Conservation (phyloP, 2,329 filamentous ascomycete genomes). For the Fusarium verticillioides region DNA sequence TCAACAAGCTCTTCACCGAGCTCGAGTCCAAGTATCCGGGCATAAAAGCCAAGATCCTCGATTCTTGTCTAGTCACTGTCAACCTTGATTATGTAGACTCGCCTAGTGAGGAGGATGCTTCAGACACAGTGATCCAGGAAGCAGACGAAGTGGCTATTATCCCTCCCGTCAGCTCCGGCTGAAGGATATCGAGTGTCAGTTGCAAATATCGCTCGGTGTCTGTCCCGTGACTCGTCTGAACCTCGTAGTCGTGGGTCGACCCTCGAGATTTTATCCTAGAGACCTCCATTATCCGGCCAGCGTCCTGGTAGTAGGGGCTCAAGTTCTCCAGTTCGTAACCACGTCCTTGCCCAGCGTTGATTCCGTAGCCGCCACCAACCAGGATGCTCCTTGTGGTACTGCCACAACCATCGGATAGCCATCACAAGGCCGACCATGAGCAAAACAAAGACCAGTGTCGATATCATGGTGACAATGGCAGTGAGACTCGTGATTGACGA, state of each 20-base stretch:
- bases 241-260: slow-evolving; percentile 13
- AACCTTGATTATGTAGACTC: slow-evolving; percentile 85
- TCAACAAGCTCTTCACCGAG: slow-evolving; percentile 70
- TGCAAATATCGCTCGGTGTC: slow-evolving; percentile 16
- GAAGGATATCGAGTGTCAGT: slow-evolving; percentile 43
- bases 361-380: slow-evolving; percentile 30
- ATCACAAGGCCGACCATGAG: slow-evolving; percentile 40
- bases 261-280: slow-evolving; percentile 6
- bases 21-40: slow-evolving; percentile 78
- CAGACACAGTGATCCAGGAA: slow-evolving; percentile 67
- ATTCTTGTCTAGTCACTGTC: slow-evolving; percentile 79
- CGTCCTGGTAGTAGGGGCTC: slow-evolving; percentile 46
- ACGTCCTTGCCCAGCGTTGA: slow-evolving; percentile 24
- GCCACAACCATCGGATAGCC: slow-evolving; percentile 35
- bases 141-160: slow-evolving; percentile 90
- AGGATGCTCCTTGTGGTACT: slow-evolving; percentile 34
- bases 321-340: slow-evolving; percentile 42
- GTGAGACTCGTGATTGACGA: slow-evolving; percentile 51
- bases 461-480: slow-evolving; percentile 42
- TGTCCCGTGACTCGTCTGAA: neutral
- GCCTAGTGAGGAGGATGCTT: slow-evolving; percentile 55
- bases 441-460: slow-evolving; percentile 44
- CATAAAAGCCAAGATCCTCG: slow-evolving; percentile 74
- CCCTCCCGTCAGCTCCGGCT: slow-evolving; percentile 88
- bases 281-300: neutral